These are phyloP conservation scores for Ogataea dorogensis DNA, from an alignment of 805 yeast genomes.

Conservation along the genomic window DNA sequence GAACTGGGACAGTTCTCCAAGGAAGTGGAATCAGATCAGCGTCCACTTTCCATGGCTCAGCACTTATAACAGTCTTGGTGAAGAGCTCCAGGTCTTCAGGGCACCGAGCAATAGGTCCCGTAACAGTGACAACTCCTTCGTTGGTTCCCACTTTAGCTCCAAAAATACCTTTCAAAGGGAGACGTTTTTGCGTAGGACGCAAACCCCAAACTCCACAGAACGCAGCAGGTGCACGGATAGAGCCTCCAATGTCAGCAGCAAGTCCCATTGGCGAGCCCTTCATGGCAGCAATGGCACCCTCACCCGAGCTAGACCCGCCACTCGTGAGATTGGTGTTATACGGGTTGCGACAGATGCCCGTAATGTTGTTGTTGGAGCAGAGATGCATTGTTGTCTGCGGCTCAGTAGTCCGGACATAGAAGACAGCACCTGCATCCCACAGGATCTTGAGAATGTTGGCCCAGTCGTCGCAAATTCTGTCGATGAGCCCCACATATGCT, in stretches of 20 bases:
- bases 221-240: conserved; percentile 42
- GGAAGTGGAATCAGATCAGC: conserved; percentile 46
- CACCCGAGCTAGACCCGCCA: conserved; percentile 9
- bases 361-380: conserved; percentile 11
- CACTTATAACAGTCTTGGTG: conserved; percentile 43
- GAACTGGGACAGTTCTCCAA: conserved; percentile 43
- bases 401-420: conserved; percentile 7
- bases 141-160: conserved; percentile 42
- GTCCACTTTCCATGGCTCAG: conserved; percentile 58
- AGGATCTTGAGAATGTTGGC: conserved; percentile 42
- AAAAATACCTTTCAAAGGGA: conserved; percentile 40
- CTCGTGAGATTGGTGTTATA: conserved; percentile 2
- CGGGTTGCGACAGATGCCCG: conserved; percentile 5
- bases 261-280: conserved; percentile 7
- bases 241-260: conserved; percentile 9
- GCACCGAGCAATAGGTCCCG: conserved; percentile 47
- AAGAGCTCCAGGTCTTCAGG: conserved; percentile 50
- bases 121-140: conserved; percentile 44
- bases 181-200: conserved; percentile 47
- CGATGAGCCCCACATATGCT: conserved; percentile 44
- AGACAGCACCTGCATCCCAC: conserved; percentile 29
- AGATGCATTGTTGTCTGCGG: conserved; percentile 9
- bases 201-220: conserved; percentile 51
- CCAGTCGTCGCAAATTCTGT: conserved; percentile 41
- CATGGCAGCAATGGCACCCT: conserved; percentile 10